Percentiles rank a stretch among this genome's conserved stretches.
Evolutionary conservation across 495 filamentous ascomycete species (phyloP).

Genomic region (Neurospora hispaniola): DNA sequence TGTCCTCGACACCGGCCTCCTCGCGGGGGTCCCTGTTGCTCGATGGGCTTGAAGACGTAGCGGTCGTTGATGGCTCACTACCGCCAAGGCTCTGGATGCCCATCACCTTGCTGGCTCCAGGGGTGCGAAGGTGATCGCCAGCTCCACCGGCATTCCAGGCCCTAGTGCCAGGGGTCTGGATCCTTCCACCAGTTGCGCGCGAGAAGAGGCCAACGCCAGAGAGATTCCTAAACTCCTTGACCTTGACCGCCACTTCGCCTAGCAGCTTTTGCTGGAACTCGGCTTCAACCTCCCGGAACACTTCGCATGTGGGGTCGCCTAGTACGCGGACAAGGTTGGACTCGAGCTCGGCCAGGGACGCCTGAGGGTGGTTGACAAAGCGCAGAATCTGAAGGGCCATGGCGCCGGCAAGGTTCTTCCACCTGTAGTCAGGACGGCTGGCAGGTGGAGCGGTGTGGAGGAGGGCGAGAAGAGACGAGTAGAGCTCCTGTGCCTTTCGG

Average conservation of each 20-base stretch:
- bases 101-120: conserved; percentile 11
- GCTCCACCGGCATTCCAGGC: conserved; percentile 13
- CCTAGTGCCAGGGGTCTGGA: conserved; percentile 14
- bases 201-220: conserved; percentile 42
- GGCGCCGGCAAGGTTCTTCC: conserved; percentile 31
- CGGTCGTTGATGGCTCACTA: neutral
- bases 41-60: conserved; percentile 1
- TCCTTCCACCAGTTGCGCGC: conserved; percentile 34
- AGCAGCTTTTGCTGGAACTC: conserved; percentile 32
- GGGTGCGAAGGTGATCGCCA: conserved; percentile 10
- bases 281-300: conserved; percentile 31
- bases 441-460: conserved; percentile 30
- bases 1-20: conserved; percentile 49
- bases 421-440: conserved; percentile 24
- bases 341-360: conserved; percentile 36
- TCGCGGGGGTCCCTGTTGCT: conserved; percentile 30
- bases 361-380: conserved; percentile 33
- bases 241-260: conserved; percentile 31
- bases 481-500: conserved; percentile 24
- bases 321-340: conserved; percentile 25
- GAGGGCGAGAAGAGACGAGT: conserved; percentile 34
- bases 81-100: conserved; percentile 5
- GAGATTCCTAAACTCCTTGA: conserved; percentile 38
- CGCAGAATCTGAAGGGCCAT: conserved; percentile 44
- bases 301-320: conserved; percentile 20